Conservation (phyloP, 2,329 filamentous ascomycete genomes). For the Curvularia hawaiiensis region DNA sequence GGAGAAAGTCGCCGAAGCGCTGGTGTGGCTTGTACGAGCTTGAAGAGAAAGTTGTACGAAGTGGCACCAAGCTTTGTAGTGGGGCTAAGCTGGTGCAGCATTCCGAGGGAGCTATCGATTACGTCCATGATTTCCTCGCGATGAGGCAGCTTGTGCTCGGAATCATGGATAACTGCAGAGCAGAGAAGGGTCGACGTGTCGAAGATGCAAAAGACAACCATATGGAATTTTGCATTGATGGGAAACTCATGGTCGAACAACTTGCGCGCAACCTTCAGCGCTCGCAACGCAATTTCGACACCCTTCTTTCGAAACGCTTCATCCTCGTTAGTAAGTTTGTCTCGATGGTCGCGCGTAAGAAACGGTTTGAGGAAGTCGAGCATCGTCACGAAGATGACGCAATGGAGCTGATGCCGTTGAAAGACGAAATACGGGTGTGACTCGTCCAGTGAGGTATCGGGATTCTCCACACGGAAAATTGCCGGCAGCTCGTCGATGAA, state of each 20-base stretch:
- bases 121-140: slow-evolving; percentile 50
- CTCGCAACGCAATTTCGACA: slow-evolving; percentile 52
- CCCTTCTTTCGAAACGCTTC: slow-evolving; percentile 50
- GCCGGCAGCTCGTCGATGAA: slow-evolving; percentile 54
- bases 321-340: slow-evolving; percentile 40
- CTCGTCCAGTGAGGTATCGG: slow-evolving; percentile 52
- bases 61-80: slow-evolving; percentile 37
- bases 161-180: slow-evolving; percentile 59
- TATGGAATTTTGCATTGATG: slow-evolving; percentile 56
- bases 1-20: slow-evolving; percentile 23
- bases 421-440: slow-evolving; percentile 52
- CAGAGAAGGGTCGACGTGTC: slow-evolving; percentile 58
- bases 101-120: slow-evolving; percentile 43
- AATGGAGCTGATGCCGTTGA: slow-evolving; percentile 55
- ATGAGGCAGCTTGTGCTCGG: slow-evolving; percentile 48
- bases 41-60: slow-evolving; percentile 40
- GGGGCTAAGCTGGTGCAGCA: slow-evolving; percentile 38
- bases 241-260: slow-evolving; percentile 55
- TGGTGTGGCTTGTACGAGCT: slow-evolving; percentile 37
- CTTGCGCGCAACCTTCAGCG: slow-evolving; percentile 49
- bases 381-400: slow-evolving; percentile 53
- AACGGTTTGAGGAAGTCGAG: slow-evolving; percentile 55
- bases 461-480: slow-evolving; percentile 47
- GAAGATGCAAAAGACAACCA: slow-evolving; percentile 58
- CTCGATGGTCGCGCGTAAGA: slow-evolving; percentile 47